Evolutionary conservation across 805 yeast species (phyloP).

Genomic region (Kazachstania taianensis): DNA sequence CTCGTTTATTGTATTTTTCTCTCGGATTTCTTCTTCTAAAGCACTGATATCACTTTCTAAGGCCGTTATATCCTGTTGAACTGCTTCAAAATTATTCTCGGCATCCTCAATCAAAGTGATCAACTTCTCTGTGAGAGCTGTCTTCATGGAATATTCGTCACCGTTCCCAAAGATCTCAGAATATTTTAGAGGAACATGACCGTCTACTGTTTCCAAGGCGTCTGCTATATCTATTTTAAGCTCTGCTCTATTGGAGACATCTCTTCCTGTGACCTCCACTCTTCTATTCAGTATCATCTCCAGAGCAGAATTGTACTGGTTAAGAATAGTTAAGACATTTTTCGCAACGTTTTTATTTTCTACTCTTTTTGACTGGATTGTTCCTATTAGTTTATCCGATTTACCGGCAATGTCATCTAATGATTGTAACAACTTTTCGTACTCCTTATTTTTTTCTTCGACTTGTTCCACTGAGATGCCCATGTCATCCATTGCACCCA

Average conservation of each 20-base stretch:
- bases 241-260: slow-evolving; percentile 19
- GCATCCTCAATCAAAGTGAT: slow-evolving; percentile 29
- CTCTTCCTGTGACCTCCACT: slow-evolving; percentile 7
- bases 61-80: slow-evolving; percentile 13
- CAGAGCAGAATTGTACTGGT: slow-evolving; percentile 49
- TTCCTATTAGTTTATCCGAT: slow-evolving; percentile 37
- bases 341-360: slow-evolving; percentile 42
- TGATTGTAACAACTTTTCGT: slow-evolving; percentile 46
- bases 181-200: slow-evolving; percentile 2
- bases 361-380: slow-evolving; percentile 39
- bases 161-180: neutral
- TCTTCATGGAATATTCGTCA: slow-evolving; percentile 5
- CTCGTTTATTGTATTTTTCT: slow-evolving; percentile 48
- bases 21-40: slow-evolving; percentile 43
- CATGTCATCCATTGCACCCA: slow-evolving; percentile 37
- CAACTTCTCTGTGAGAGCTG: slow-evolving; percentile 23
- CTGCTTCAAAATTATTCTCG: slow-evolving; percentile 18
- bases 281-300: slow-evolving; percentile 26
- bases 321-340: slow-evolving; percentile 41
- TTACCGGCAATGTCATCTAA: slow-evolving; percentile 39
- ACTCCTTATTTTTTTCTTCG: slow-evolving; percentile 50
- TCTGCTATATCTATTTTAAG: slow-evolving; percentile 32
- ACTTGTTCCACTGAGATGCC: slow-evolving; percentile 56
- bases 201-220: slow-evolving; percentile 7
- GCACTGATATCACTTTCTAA: slow-evolving; percentile 51